phyloP scores from a whole-genome alignment of 2,329 filamentous ascomycete species.

The Talaromyces sp. region DNA sequence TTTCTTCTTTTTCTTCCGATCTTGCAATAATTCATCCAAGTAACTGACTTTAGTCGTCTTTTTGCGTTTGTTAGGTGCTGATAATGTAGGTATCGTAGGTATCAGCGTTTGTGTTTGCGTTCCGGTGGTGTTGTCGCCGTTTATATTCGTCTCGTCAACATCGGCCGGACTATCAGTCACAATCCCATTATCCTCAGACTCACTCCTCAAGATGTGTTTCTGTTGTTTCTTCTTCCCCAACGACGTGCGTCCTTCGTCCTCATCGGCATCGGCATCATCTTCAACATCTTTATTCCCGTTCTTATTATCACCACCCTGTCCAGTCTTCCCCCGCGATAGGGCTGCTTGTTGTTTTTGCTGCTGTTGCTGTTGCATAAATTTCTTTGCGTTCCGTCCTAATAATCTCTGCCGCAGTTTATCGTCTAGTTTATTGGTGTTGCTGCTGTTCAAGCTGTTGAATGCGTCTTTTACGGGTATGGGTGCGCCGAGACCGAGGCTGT shows the following conservation, averaged over 20 bases:
- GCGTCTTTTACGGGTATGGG: slow-evolving; percentile 32
- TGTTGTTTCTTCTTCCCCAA: slow-evolving; percentile 18
- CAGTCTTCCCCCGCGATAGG: neutral
- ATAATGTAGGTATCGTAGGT: neutral
- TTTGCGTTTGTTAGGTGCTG: slow-evolving; percentile 12
- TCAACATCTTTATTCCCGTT: neutral
- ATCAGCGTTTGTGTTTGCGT: neutral
- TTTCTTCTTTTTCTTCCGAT: slow-evolving; percentile 45
- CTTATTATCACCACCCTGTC: neutral
- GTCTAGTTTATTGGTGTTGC: slow-evolving; percentile 38
- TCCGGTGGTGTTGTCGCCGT: too few relatives aligned
- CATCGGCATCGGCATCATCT: slow-evolving; percentile 30
- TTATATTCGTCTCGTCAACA: neutral
- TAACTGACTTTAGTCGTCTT: slow-evolving; percentile 38
- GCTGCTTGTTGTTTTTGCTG: slow-evolving; percentile 22
- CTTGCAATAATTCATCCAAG: slow-evolving; percentile 50
- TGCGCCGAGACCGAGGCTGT: slow-evolving; percentile 46
- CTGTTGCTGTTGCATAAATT: slow-evolving; percentile 40
- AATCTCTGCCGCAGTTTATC: slow-evolving; percentile 44
- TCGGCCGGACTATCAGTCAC: neutral
- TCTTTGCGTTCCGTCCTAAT: slow-evolving; percentile 39
- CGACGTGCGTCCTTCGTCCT: slow-evolving; percentile 41
- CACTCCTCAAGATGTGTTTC: neutral
- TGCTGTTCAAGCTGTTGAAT: slow-evolving; percentile 27
- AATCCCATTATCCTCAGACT: neutral